Evolutionary conservation across 108 stramenopile species (phyloP).

Genomic region (Pseudonitzschia multiseries): DNA sequence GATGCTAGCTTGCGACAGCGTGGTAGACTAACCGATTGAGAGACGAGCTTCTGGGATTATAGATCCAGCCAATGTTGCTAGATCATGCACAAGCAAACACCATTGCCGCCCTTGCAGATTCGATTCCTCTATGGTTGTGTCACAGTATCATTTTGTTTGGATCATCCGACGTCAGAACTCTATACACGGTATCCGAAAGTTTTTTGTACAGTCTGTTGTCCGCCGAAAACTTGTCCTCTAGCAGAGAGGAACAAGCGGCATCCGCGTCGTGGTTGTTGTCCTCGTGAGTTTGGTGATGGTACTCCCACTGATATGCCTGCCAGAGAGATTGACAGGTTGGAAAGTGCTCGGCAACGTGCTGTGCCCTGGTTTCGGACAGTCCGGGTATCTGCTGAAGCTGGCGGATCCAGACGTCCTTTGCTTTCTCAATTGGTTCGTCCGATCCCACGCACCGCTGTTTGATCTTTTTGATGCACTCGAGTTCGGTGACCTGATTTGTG

Average conservation of each 20-base stretch:
- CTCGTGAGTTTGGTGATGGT: slow-evolving; percentile 8
- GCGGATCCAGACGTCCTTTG: slow-evolving; percentile 52
- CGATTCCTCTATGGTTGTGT: background rate
- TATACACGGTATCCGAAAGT: slow-evolving; percentile 35
- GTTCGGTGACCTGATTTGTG: slow-evolving; percentile 46
- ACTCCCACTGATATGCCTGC: slow-evolving; percentile 39
- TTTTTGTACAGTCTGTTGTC: slow-evolving; percentile 13
- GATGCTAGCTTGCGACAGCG: too few relatives aligned
- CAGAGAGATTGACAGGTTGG: slow-evolving; percentile 49
- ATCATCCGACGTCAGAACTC: slow-evolving; percentile 37
- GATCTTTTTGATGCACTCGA: slow-evolving; percentile 54
- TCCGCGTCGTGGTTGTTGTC: slow-evolving; percentile 3
- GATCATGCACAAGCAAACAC: background rate
- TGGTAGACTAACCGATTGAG: too few relatives aligned
- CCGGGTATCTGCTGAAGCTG: slow-evolving; percentile 53
- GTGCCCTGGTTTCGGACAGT: slow-evolving; percentile 43
- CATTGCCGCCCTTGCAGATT: background rate
- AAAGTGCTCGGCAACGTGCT: slow-evolving; percentile 37
- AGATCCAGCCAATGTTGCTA: background rate
- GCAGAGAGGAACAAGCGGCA: slow-evolving; percentile 11
- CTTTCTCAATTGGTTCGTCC: slow-evolving; percentile 23
- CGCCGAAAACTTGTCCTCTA: slow-evolving; percentile 25
- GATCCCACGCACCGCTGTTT: slow-evolving; percentile 22
- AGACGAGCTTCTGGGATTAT: background rate
- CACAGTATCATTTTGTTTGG: slow-evolving; percentile 39